These are phyloP conservation scores for Adansonia madagascariensis DNA, from an alignment of 441 rosid species.

Conservation along the genomic window DNA sequence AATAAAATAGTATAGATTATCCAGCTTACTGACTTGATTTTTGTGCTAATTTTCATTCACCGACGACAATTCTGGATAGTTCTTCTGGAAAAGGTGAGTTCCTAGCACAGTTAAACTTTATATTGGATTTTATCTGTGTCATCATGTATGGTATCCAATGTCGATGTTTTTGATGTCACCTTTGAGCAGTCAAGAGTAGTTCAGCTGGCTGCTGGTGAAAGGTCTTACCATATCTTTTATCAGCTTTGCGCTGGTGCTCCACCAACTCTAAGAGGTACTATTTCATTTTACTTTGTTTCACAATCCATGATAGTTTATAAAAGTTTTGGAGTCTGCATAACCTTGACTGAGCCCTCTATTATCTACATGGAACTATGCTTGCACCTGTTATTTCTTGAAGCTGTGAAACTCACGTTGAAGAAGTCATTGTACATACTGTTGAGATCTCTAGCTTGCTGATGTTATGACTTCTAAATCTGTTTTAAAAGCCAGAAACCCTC, in stretches of 20 bases:
- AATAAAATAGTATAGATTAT: conserved; percentile 20
- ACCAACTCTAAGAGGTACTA: conserved; percentile 74
- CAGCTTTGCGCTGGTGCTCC: conserved; percentile 98
- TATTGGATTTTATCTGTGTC: conserved; percentile 22
- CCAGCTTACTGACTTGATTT: conserved; percentile 42
- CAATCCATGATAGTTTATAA: conserved; percentile 17
- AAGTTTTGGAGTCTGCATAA: conserved; percentile 19
- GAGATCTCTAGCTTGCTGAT: no score
- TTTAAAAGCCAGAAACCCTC: not conserved
- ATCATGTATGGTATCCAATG: conserved; percentile 38
- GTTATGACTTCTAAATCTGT: not conserved
- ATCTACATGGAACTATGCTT: not conserved
- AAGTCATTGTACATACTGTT: no score
- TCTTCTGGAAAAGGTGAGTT: conserved; percentile 90
- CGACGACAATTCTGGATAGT: conserved; percentile 46
- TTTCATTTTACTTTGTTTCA: conserved; percentile 7
- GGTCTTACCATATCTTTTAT: conserved; percentile 93
- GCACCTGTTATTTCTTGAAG: conserved; percentile 1
- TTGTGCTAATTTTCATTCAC: conserved; percentile 34
- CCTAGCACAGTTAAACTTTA: conserved; percentile 28
- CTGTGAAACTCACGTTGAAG: conserved; percentile 20
- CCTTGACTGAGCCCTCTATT: not conserved
- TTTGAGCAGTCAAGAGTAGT: conserved; percentile 92
- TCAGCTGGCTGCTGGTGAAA: conserved; percentile 83
- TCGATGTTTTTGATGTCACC: conserved; percentile 25